Percentiles rank a stretch among this genome's conserved stretches.
phyloP scores from a whole-genome alignment of 1,284 basidiomycete genomes.

The Ganoderma multipileum region DNA sequence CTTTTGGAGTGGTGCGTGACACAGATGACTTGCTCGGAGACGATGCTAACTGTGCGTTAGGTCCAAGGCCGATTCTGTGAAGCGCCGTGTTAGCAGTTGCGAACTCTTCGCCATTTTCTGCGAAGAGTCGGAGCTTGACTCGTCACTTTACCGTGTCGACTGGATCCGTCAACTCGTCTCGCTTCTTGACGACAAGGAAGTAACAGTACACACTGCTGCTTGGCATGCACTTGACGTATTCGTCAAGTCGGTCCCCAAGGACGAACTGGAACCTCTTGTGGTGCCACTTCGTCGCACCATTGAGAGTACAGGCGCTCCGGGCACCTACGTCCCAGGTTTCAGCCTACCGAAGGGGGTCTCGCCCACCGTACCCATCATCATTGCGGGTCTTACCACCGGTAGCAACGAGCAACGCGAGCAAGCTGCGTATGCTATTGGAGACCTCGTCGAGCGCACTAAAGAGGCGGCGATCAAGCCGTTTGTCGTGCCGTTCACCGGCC shows the following conservation, averaged over 20 bases:
- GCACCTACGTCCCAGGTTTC: slow-evolving; percentile 86
- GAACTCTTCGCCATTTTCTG: slow-evolving; percentile 84
- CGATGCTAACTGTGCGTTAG: slow-evolving; percentile 44
- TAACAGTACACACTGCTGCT: slow-evolving; percentile 82
- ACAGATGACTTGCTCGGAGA: not conserved
- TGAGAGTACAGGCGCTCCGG: slow-evolving; percentile 85
- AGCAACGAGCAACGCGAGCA: slow-evolving; percentile 90
- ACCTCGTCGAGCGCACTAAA: slow-evolving; percentile 91
- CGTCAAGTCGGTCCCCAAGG: slow-evolving; percentile 92
- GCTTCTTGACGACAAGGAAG: slow-evolving; percentile 82
- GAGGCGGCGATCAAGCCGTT: slow-evolving; percentile 94
- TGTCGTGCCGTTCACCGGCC: slow-evolving; percentile 96
- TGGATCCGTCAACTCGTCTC: slow-evolving; percentile 96
- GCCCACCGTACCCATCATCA: slow-evolving; percentile 88
- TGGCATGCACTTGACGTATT: slow-evolving; percentile 88
- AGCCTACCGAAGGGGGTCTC: slow-evolving; percentile 90
- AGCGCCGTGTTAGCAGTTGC: slow-evolving; percentile 81
- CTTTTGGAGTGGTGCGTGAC: slow-evolving; percentile 84
- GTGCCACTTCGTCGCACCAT: slow-evolving; percentile 90
- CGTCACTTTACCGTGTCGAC: slow-evolving; percentile 87
- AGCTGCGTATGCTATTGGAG: slow-evolving; percentile 93
- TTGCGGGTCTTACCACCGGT: slow-evolving; percentile 85
- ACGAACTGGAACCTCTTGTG: slow-evolving; percentile 89
- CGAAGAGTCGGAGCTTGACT: slow-evolving; percentile 80
- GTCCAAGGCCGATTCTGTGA: slow-evolving; percentile 79